phyloP scores from a whole-genome alignment of 164 flowering plant species.

The Amborella trichopoda region DNA sequence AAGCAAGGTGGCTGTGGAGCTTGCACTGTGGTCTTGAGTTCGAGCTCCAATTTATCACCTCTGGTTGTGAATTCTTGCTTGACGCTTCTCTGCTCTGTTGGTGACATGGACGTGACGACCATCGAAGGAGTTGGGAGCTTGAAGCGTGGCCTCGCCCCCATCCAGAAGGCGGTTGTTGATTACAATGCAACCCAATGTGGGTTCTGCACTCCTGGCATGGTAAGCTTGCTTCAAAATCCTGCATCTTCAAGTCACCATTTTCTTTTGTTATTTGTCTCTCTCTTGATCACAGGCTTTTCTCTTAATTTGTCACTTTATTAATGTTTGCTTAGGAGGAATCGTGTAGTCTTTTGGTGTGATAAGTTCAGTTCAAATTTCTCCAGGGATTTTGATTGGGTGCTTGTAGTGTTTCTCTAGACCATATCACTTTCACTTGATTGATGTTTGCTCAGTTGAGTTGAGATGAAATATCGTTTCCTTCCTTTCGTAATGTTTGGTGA shows the following conservation, averaged over 20 bases:
- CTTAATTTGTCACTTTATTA: no score
- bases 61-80: conserved; percentile 1
- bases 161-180: conserved; percentile 3
- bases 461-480: no score
- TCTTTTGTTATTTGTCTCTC: no score
- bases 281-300: no score
- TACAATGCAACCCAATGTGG: conserved; percentile 4
- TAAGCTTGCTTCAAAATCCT: not conserved
- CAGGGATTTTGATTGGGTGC: no score
- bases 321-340: no score
- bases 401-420: no score
- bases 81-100: conserved; percentile 6
- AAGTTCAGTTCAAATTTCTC: no score
- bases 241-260: not conserved
- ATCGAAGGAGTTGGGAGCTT: conserved; percentile 5
- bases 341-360: no score
- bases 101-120: conserved; percentile 2
- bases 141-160: conserved; percentile 1
- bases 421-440: no score
- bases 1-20: conserved; percentile 5
- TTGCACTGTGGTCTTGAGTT: conserved; percentile 1
- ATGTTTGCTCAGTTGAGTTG: no score
- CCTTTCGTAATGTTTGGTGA: no score
- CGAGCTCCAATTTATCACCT: not conserved
- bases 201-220: conserved; percentile 8